A percentile compares a stretch with the other conserved stretches of the same genome.
Conservation (phyloP, 176 grass and related monocot species). For the Raddia guianensis region DNA sequence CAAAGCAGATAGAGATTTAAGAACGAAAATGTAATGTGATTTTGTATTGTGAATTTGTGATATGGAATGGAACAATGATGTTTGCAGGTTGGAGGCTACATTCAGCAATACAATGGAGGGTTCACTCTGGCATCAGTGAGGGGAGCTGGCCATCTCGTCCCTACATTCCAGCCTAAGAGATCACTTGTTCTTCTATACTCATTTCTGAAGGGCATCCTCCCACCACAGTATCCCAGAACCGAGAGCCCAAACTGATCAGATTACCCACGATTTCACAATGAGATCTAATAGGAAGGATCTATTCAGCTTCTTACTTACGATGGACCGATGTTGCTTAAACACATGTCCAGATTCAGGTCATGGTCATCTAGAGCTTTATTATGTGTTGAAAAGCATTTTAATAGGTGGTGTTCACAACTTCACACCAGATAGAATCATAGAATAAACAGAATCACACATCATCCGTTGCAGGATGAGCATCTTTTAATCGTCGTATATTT, state of each 20-base stretch:
- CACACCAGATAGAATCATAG: not conserved
- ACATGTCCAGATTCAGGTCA: not conserved
- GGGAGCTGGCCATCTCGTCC: conserved; percentile 54
- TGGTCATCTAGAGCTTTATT: not conserved
- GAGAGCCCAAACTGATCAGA: conserved; percentile 27
- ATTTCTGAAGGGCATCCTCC: conserved; percentile 51
- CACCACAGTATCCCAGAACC: not conserved
- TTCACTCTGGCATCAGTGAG: conserved; percentile 54
- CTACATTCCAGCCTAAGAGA: conserved; percentile 50
- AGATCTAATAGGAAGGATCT: not conserved
- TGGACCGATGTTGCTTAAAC: not conserved
- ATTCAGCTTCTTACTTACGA: not conserved
- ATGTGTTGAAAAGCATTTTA: not conserved
- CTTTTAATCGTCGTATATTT: not conserved
- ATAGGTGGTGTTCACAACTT: not conserved
- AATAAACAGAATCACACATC: conserved; percentile 6
- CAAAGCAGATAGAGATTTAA: too few species aligned
- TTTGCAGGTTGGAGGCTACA: conserved; percentile 54
- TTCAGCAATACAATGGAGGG: conserved; percentile 42
- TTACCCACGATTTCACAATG: not conserved
- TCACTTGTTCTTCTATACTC: conserved; percentile 47
- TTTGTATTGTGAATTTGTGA: not conserved
- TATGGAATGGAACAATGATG: not conserved
- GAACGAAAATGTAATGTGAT: not conserved
- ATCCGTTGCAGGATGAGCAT: not conserved